A percentile compares a stretch with the other conserved stretches of the same genome.
These are phyloP conservation scores for Backusella luteola DNA, from an alignment of 192 early-diverging fungal species.

Conservation along the genomic window DNA sequence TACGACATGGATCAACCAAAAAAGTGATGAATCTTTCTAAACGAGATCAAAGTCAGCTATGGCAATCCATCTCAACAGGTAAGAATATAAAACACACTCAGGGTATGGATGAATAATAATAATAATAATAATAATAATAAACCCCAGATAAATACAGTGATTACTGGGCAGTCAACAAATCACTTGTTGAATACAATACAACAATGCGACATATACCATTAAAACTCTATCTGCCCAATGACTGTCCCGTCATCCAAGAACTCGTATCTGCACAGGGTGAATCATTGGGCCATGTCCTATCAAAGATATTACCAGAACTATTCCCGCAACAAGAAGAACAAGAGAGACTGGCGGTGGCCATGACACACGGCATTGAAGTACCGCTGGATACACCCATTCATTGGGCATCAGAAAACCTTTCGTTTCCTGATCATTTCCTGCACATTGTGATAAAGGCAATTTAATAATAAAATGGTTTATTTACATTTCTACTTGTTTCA, in stretches of 20 bases:
- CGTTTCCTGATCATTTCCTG: constrained; percentile 82
- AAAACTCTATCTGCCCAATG: constrained; percentile 57
- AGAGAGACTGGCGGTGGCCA: neutral
- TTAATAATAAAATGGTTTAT: neutral
- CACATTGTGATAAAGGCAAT: constrained; percentile 60
- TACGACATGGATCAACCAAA: constrained; percentile 80
- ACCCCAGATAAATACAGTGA: constrained; percentile 44
- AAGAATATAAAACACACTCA: neutral
- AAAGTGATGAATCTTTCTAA: constrained; percentile 85
- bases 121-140: too few relatives aligned
- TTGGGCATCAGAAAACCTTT: constrained; percentile 75
- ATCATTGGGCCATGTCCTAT: constrained; percentile 47
- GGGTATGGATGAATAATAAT: neutral
- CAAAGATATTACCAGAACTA: constrained; percentile 46
- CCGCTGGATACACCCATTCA: constrained; percentile 70
- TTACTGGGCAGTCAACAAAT: constrained; percentile 67
- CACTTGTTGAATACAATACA: constrained; percentile 39
- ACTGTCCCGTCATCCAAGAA: constrained; percentile 63
- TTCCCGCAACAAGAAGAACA: constrained; percentile 33
- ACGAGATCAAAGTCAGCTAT: constrained; percentile 76
- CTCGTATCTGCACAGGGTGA: constrained; percentile 49
- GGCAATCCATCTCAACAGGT: constrained; percentile 69
- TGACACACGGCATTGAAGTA: constrained; percentile 70
- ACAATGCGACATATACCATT: constrained; percentile 57
- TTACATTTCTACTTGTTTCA: neutral